phyloP scores from a whole-genome alignment of 192 early-diverging fungal species.

The Coemansia sp. region DNA sequence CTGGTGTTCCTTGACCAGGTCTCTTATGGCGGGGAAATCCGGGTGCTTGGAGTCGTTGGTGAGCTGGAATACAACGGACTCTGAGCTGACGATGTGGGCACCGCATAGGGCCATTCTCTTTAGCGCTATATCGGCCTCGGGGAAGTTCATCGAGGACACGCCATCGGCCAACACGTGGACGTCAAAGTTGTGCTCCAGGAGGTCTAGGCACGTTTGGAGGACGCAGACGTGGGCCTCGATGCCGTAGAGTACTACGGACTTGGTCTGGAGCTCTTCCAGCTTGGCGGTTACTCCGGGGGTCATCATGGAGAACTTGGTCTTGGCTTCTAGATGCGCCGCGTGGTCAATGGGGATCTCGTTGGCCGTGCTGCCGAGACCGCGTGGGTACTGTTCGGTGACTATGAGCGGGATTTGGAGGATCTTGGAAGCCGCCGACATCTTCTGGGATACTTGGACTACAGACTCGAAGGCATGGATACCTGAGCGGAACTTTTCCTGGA shows the following conservation, averaged over 20 bases:
- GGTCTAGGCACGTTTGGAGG: conserved; percentile 88
- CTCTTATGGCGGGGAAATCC: conserved; percentile 77
- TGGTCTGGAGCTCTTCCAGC: conserved; percentile 47
- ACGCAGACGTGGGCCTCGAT: conserved; percentile 97
- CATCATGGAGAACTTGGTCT: conserved; percentile 91
- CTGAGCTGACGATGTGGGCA: conserved; percentile 73
- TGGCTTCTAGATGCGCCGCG: conserved; percentile 60
- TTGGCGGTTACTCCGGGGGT: conserved; percentile 59
- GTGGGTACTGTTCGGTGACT: conserved; percentile 83
- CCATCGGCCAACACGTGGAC: conserved; percentile 93
- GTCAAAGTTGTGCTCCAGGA: conserved; percentile 71
- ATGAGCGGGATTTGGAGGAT: conserved; percentile 79
- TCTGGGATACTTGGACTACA: conserved; percentile 77
- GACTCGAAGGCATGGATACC: conserved; percentile 81
- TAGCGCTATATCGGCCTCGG: conserved; percentile 83
- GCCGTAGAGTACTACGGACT: conserved; percentile 83
- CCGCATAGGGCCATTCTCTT: conserved; percentile 65
- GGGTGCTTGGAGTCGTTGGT: conserved; percentile 59
- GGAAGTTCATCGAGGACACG: conserved; percentile 80
- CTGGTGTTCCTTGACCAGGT: conserved; percentile 83
- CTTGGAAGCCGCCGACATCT: conserved; percentile 77
- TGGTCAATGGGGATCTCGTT: conserved; percentile 69
- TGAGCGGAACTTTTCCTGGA: conserved; percentile 79
- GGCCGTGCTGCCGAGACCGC: conserved; percentile 76
- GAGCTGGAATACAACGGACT: conserved; percentile 74